These are phyloP conservation scores for Penicillium bialowiezense DNA, from an alignment of 495 filamentous ascomycete species.

Conservation along the genomic window DNA sequence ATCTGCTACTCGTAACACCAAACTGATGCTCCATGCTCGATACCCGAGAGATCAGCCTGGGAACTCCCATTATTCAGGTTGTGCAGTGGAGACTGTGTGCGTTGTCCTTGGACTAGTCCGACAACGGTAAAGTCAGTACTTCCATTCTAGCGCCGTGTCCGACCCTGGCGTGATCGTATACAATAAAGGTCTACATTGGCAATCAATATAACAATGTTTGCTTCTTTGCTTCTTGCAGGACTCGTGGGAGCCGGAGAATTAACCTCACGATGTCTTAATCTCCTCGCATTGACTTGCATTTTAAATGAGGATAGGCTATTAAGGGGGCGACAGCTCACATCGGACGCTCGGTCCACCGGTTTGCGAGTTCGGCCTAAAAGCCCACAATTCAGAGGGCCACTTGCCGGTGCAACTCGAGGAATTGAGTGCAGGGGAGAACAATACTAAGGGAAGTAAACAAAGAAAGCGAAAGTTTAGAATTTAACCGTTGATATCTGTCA, in stretches of 20 bases:
- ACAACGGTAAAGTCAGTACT: background rate
- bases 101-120: background rate
- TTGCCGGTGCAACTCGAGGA: too few relatives aligned
- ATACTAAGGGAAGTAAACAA: background rate
- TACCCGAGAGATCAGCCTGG: background rate
- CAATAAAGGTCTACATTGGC: constrained; percentile 1
- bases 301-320: constrained; percentile 16
- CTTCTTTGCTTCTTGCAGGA: constrained; percentile 6
- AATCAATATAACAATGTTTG: background rate
- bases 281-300: constrained; percentile 18
- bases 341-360: constrained; percentile 23
- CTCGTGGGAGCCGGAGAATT: constrained; percentile 25
- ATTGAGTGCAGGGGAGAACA: too few relatives aligned
- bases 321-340: constrained; percentile 15
- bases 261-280: constrained; percentile 12
- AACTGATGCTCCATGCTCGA: background rate
- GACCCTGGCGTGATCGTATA: background rate
- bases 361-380: background rate
- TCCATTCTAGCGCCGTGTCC: background rate
- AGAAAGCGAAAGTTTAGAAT: background rate
- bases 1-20: too few relatives aligned
- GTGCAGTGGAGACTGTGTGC: constrained; percentile 1
- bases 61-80: background rate
- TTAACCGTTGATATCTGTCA: background rate
- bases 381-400: too few relatives aligned